phyloP scores from a whole-genome alignment of 1,139 yeast genomes.

The Pichia sp. region DNA sequence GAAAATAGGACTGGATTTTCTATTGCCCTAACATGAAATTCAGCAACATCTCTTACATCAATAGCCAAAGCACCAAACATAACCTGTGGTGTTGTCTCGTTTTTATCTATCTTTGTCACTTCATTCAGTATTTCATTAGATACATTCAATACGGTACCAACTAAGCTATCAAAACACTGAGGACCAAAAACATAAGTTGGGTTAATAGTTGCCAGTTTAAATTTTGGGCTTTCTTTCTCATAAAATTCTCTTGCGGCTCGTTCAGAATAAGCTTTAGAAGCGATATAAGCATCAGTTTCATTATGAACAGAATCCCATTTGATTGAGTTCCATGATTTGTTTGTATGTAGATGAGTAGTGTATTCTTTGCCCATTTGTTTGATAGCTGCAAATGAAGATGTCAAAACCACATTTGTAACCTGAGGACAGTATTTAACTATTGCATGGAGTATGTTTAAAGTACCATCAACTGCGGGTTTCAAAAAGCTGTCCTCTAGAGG shows the following conservation, averaged over 20 bases:
- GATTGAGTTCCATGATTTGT: slow-evolving; percentile 41
- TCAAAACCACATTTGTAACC: slow-evolving; percentile 50
- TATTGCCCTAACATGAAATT: slow-evolving; percentile 39
- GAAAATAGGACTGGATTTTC: slow-evolving; percentile 34
- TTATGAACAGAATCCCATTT: slow-evolving; percentile 36
- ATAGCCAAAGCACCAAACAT: slow-evolving; percentile 31
- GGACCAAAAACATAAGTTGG: slow-evolving; percentile 53
- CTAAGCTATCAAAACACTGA: slow-evolving; percentile 37
- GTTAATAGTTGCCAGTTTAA: slow-evolving; percentile 43
- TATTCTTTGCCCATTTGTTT: slow-evolving; percentile 14
- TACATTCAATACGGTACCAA: slow-evolving; percentile 32
- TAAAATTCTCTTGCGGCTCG: slow-evolving; percentile 54
- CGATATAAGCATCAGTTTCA: slow-evolving; percentile 41
- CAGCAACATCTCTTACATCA: slow-evolving; percentile 47
- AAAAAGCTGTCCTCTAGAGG: slow-evolving; percentile 27
- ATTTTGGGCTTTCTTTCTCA: slow-evolving; percentile 37
- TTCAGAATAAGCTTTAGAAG: slow-evolving; percentile 54
- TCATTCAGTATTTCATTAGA: slow-evolving; percentile 37
- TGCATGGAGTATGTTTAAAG: slow-evolving; percentile 42
- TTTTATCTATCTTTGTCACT: slow-evolving; percentile 29
- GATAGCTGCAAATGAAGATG: slow-evolving; percentile 56
- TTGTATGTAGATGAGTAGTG: slow-evolving; percentile 24
- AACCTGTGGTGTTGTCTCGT: slow-evolving; percentile 21
- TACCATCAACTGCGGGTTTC: slow-evolving; percentile 53
- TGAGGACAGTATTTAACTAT: slow-evolving; percentile 44